A percentile compares a stretch with the other conserved stretches of the same genome.
Conservation (phyloP, 805 yeast genomes). For the Maudiozyma serrabonitensis region DNA sequence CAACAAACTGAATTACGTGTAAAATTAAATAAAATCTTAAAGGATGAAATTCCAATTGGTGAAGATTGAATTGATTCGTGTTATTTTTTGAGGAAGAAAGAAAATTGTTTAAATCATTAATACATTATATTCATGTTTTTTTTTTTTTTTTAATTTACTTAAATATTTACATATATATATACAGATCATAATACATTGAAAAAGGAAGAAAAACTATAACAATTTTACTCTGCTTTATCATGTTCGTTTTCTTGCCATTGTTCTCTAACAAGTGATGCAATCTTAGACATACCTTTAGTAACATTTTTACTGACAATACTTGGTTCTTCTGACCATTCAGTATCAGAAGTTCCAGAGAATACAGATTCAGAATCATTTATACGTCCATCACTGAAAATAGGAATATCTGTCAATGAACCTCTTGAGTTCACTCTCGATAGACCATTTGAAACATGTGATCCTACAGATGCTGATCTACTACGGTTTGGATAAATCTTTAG, state of each 20-base stretch:
- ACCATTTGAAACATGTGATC: slow-evolving; percentile 44
- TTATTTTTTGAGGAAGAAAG: too few relatives aligned
- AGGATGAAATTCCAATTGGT: slow-evolving; percentile 95
- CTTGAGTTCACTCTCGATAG: slow-evolving; percentile 53
- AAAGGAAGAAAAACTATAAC: neutral
- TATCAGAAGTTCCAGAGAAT: neutral
- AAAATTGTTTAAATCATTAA: neutral
- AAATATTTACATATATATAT: neutral
- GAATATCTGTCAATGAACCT: slow-evolving; percentile 53
- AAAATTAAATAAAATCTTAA: slow-evolving; percentile 58
- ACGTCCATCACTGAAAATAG: slow-evolving; percentile 37
- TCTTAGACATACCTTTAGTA: slow-evolving; percentile 10
- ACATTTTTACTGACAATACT: slow-evolving; percentile 3
- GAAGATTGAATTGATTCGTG: slow-evolving; percentile 47
- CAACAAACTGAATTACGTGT: slow-evolving; percentile 70
- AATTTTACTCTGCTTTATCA: slow-evolving; percentile 13
- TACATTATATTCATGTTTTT: neutral
- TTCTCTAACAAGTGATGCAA: slow-evolving; percentile 20
- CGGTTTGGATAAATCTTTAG: slow-evolving; percentile 8
- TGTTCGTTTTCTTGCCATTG: slow-evolving; percentile 15
- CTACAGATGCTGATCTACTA: slow-evolving; percentile 23
- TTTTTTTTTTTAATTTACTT: neutral
- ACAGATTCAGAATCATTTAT: neutral
- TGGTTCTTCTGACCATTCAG: slow-evolving; percentile 5
- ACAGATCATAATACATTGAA: too few relatives aligned